Evolutionary conservation across 2,329 filamentous ascomycete genomes (phyloP).

Genomic region (Gremmenia infestans): DNA sequence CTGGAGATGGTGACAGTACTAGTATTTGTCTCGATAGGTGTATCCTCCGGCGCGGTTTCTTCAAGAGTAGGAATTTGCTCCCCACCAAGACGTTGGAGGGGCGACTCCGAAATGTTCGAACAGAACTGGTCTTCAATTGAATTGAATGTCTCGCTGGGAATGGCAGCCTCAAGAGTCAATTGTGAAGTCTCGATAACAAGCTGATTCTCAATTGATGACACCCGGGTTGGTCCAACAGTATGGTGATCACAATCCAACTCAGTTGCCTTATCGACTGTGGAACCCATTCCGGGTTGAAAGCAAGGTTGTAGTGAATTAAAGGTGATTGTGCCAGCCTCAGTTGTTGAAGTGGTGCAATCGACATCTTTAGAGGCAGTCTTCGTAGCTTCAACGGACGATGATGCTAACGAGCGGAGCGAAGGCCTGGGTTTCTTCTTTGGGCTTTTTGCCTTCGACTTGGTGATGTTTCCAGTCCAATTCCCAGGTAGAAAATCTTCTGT

Average conservation of each 20-base stretch:
- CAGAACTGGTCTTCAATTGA: background rate
- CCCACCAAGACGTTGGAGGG: no score
- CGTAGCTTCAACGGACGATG: background rate
- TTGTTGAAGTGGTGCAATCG: no score
- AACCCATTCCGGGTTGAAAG: no score
- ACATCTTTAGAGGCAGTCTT: background rate
- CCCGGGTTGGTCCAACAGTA: background rate
- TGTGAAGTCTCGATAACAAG: background rate
- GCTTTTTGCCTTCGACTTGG: background rate
- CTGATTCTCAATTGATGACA: background rate
- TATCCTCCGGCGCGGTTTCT: background rate
- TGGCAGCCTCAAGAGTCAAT: background rate
- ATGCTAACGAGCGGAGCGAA: no score
- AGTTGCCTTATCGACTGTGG: no score
- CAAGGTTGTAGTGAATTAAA: no score
- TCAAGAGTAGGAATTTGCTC: background rate
- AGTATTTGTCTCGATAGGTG: background rate
- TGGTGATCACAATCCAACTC: no score
- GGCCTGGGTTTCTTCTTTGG: background rate
- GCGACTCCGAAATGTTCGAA: no score
- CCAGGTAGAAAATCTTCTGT: constrained; percentile 3
- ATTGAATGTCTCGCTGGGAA: background rate
- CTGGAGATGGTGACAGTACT: background rate
- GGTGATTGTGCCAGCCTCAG: no score
- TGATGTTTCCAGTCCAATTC: background rate